Conservation (phyloP, 2,329 filamentous ascomycete species). For the Fusarium virguliforme region DNA sequence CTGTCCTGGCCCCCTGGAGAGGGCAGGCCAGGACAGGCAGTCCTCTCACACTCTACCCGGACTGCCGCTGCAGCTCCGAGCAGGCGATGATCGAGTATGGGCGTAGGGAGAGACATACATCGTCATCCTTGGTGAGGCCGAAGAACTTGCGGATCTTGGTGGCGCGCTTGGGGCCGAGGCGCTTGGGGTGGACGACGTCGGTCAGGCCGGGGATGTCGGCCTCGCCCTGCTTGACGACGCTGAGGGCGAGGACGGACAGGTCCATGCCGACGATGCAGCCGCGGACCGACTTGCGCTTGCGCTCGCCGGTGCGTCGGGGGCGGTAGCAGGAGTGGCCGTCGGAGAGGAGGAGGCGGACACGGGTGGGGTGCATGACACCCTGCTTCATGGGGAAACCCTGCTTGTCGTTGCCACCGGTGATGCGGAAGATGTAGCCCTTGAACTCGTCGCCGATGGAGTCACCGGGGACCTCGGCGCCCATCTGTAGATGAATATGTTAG, state of each 20-base stretch:
- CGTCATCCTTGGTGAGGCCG: conserved; percentile 99
- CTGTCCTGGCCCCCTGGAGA: conserved; percentile 29
- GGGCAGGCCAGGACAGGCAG: conserved; percentile 37
- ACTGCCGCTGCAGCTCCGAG: conserved; percentile 69
- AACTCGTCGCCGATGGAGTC: conserved; percentile 99
- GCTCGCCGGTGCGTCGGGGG: conserved; percentile 96
- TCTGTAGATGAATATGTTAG: conserved; percentile 66
- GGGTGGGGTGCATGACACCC: conserved; percentile 98
- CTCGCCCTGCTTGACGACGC: conserved; percentile 98
- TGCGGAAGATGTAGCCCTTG: conserved; percentile 99
- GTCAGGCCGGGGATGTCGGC: conserved; percentile 94
- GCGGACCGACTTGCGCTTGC: conserved; percentile 99
- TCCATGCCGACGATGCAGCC: conserved; percentile 99
- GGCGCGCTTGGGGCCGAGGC: conserved; percentile 98
- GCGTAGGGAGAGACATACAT: conserved; percentile 84
- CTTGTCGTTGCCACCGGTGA: conserved; percentile 99
- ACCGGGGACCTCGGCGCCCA: conserved; percentile 92
- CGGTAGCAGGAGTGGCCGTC: conserved; percentile 99
- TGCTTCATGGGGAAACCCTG: conserved; percentile 99
- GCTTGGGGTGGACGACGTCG: conserved; percentile 98
- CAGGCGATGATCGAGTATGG: conserved; percentile 78
- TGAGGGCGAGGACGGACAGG: conserved; percentile 93
- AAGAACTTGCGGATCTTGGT: conserved; percentile 99
- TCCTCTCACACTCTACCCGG: conserved; percentile 74
- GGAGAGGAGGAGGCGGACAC: conserved; percentile 96